Base-by-base conservation (phyloP, 2,329 filamentous ascomycete genomes). In the Podosphaera xanthii region DNA sequence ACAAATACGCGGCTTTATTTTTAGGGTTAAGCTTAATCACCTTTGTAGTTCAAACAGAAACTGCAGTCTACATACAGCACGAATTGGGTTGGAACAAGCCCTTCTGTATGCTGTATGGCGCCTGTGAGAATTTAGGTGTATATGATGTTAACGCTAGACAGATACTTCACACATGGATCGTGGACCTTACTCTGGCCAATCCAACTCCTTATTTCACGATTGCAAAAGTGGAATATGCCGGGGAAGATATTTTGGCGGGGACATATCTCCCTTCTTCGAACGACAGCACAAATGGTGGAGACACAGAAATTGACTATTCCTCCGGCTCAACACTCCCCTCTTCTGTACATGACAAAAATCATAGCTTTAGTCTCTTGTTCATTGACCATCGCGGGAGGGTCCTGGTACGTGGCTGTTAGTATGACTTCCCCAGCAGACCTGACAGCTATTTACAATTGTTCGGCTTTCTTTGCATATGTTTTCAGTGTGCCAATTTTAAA, bases 371-470 rank as follows among this genome's bases (percentile, higher is more conserved):
- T 98, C 63, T 95, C 92, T 4, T 85, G 78, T 58, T 83, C 90
- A 5, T 76, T 98, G 60, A 98, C 92, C 2, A 75, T 97, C 46
- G 92, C 91, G 0, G 92, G 92, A 34, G 80, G 90, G 58, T 91
- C 85, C 66, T 98, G 92, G 92, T 98, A 97, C 68, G 77, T 97
- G 42, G 91, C 92, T 14, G 91, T 98, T 60, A 87, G 88, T 71
- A 73, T 95, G 75, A 98, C 92, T 0, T 95, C 87, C 2, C 86
- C 92, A 2, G 89, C 86, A 64, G 92, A 98, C 71, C 73, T 98
- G 66, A 98, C 92, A 0, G 92, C 92, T 59, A 98, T 98, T 66
- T 98, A 98, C 78, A 98, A 98, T 73, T 98, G 92, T 76, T 94
- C 87, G 58, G 91, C 92, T 60, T 98, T 98, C 72, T 98, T 98